Base-by-base conservation (phyloP, 202 grass and related monocot species). In the Setaria italica region DNA sequence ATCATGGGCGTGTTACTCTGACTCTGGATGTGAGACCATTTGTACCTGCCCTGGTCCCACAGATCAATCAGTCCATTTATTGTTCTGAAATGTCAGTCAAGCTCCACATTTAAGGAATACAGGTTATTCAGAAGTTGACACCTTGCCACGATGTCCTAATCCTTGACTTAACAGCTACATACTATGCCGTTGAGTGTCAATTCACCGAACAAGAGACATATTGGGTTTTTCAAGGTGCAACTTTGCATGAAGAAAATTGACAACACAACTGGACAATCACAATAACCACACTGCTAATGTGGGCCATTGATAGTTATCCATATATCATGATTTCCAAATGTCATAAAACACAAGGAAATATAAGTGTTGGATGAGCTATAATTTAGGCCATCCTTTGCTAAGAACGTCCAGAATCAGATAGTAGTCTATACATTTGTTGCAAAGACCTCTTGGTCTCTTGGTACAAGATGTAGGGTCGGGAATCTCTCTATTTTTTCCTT, bases 51-150 rank as follows among this genome's bases (percentile, higher is more conserved):
- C 43, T 50, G 64, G 43, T 11, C 33, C 20, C 14, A 21, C 25
- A 79, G 15, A 46, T 63, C 43, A 79, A 63, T 51, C 20, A 51
- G 77, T 19, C 11, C 32, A 67, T 72, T 79, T 79, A 67, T 57
- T 70, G 29, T 53, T 78, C 63, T 20, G 2, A 77, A 11, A 45
- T 77, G 47, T 67, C 49, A 57, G 1, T 47, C 21, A 85, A 60
- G 0, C 25, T 78, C 17, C 17, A 70, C 12, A 68, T 58, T 21
- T 13, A 14, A 45, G 60, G 49, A 42, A 77, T 62, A 82, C 35
- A 64, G 4, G 11, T 77, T 77, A 57, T 77, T 66, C 25, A 34
- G 49, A 45, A 60, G 13, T 16, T 57, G 16, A 77, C 6, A 45
- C 5, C 10, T 62, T 35, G 21, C 29, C 63, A 60, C 0, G 1